Evolutionary conservation across 345 rosid species (phyloP).

Genomic region (Noccaea bulbosa): DNA sequence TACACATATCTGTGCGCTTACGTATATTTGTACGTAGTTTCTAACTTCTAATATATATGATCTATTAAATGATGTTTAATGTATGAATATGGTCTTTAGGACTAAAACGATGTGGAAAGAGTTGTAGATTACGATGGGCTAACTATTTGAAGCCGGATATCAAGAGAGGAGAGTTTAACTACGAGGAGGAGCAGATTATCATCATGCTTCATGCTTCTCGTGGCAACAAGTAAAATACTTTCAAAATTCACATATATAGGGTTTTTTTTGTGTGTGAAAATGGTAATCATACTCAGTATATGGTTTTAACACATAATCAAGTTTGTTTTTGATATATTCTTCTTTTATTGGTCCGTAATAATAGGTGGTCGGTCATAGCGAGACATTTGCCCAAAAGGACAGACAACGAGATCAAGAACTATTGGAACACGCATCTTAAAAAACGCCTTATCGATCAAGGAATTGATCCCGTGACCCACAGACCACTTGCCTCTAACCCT

Average conservation of each 20-base stretch:
- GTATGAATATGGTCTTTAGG: conserved; percentile 35
- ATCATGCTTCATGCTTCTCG: conserved; percentile 52
- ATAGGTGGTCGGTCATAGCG: conserved; percentile 76
- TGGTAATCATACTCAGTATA: background rate
- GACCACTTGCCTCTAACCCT: conserved; percentile 45
- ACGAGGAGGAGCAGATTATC: conserved; percentile 48
- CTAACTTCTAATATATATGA: background rate
- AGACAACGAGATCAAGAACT: conserved; percentile 72
- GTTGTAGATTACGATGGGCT: conserved; percentile 54
- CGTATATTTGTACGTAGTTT: background rate
- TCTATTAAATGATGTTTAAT: background rate
- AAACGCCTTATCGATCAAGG: conserved; percentile 71
- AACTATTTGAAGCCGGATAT: conserved; percentile 52
- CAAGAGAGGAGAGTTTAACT: conserved; percentile 52
- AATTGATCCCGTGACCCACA: conserved; percentile 74
- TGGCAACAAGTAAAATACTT: conserved; percentile 49
- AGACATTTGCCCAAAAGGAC: conserved; percentile 66
- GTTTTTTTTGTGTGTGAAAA: no score
- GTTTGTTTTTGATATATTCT: background rate
- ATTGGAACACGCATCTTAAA: conserved; percentile 71
- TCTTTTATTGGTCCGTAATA: background rate
- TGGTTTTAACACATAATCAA: background rate
- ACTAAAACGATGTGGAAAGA: conserved; percentile 54
- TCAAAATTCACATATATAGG: background rate
- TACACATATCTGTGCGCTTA: background rate